phyloP scores from a whole-genome alignment of 306 rosid genomes.

The Quercus engelmannii region DNA sequence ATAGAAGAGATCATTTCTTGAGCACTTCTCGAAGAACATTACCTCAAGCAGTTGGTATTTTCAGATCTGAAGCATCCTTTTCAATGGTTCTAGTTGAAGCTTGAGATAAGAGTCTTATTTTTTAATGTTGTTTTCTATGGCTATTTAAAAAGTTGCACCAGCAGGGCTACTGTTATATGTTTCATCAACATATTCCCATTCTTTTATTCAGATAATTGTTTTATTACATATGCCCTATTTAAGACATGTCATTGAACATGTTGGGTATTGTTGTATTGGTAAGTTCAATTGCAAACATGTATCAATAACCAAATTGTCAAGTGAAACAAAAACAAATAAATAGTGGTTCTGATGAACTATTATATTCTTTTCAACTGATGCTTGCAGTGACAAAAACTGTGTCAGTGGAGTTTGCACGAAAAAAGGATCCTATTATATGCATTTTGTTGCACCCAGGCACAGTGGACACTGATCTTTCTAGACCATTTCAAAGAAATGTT shows the following conservation, averaged over 20 bases:
- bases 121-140: background rate
- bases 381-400: conserved; percentile 68
- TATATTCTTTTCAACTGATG: background rate
- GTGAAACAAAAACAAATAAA: background rate
- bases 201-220: background rate
- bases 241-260: background rate
- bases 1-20: background rate
- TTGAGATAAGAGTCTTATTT: background rate
- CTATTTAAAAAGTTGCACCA: background rate
- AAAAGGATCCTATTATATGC: conserved; percentile 74
- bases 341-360: conserved; percentile 6
- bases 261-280: background rate
- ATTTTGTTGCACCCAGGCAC: conserved; percentile 97
- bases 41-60: background rate
- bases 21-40: background rate
- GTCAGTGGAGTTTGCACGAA: conserved; percentile 72
- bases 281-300: background rate
- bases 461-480: conserved; percentile 96
- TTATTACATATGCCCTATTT: background rate
- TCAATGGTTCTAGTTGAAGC: background rate
- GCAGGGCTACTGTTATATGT: background rate
- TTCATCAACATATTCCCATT: no score
- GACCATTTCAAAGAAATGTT: conserved; percentile 87
- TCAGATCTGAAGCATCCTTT: background rate
- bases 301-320: background rate